Evolutionary conservation across 2,329 filamentous ascomycete species (phyloP).

Genomic region (Venturia nashicola): DNA sequence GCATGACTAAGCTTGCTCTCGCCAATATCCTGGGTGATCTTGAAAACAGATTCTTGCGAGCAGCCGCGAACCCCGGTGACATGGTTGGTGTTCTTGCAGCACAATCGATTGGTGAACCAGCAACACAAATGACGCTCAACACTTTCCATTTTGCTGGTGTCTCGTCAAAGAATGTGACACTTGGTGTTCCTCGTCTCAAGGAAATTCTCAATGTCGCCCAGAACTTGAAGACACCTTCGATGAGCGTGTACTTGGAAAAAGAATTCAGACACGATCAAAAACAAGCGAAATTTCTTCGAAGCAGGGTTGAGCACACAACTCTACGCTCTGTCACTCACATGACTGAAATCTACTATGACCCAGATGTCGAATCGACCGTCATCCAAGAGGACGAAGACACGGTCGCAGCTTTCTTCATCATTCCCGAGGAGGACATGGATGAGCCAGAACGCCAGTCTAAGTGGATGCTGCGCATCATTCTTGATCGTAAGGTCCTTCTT

Average conservation of each 20-base stretch:
- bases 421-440: slow-evolving; percentile 68
- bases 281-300: slow-evolving; percentile 73
- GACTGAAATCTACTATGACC: slow-evolving; percentile 96
- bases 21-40: slow-evolving; percentile 86
- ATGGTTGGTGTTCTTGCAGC: slow-evolving; percentile 98
- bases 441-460: slow-evolving; percentile 61
- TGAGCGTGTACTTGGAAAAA: slow-evolving; percentile 76
- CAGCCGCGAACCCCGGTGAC: slow-evolving; percentile 83
- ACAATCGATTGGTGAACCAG: slow-evolving; percentile 96
- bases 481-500: slow-evolving; percentile 87
- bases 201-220: slow-evolving; percentile 97
- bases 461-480: slow-evolving; percentile 87
- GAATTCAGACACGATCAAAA: slow-evolving; percentile 55
- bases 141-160: slow-evolving; percentile 99
- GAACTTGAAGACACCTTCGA: slow-evolving; percentile 97
- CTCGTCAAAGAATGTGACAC: slow-evolving; percentile 97
- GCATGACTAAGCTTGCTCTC: slow-evolving; percentile 81
- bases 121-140: slow-evolving; percentile 98
- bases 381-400: slow-evolving; percentile 85
- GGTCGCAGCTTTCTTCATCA: slow-evolving; percentile 93
- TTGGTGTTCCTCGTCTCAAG: slow-evolving; percentile 97
- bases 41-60: slow-evolving; percentile 74
- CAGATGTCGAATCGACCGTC: slow-evolving; percentile 71
- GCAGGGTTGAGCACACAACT: slow-evolving; percentile 86
- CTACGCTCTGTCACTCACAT: slow-evolving; percentile 81